Evolutionary conservation across 129 eudicot genomes (phyloP), one percentile per base, ranked within the genome.

Genomic region (Artemisia annua): DNA sequence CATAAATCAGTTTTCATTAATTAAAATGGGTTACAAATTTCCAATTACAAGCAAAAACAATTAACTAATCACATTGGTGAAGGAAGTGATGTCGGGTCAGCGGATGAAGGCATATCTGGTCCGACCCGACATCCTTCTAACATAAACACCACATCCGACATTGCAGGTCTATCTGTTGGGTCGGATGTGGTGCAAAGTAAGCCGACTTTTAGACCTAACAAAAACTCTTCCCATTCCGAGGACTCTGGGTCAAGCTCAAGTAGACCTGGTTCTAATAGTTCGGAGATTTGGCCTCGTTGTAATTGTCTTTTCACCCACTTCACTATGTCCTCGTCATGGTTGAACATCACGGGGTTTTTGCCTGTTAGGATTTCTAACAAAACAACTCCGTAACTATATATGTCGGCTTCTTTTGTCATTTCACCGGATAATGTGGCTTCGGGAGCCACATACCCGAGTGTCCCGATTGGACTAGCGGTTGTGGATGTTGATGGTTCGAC

Each of bases 41-140:
- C 53, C 67, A 57, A 28, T 55, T 55, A 72, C 72, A 80, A 43
- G 51, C 19, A 20, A 53, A 75, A 22, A 7, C 8, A 75, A 0
- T 44, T 15, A 28, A 11, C 28, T 64, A 11, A 6, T 86, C 61
- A 87, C 24, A 80, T 52, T 9, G 96, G 96, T 19, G 92, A 88
- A 59, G 83, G 79, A 9, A 83, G 84, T 0, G 89, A 81, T 0
- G 97, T 86, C 12, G 96, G 97, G 82, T 88, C 96, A n/a, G 88
- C 89, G 0, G 96, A 87, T 2, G 97, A 91, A 13, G 86, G 96
- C 30, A 91, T 73, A 8, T 91, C 97, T 0, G 89, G 90, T 13
- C 96, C 96, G 8, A 91, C 83, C 18, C 97, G 82, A 71, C 97
- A 91, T 7, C 97, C 97, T 85, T 91, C 97, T 3, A 91, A 82